Percentiles rank a stretch among this genome's conserved stretches.
phyloP scores from a whole-genome alignment of 179 eudicot species.

The Silene noctiflora region DNA sequence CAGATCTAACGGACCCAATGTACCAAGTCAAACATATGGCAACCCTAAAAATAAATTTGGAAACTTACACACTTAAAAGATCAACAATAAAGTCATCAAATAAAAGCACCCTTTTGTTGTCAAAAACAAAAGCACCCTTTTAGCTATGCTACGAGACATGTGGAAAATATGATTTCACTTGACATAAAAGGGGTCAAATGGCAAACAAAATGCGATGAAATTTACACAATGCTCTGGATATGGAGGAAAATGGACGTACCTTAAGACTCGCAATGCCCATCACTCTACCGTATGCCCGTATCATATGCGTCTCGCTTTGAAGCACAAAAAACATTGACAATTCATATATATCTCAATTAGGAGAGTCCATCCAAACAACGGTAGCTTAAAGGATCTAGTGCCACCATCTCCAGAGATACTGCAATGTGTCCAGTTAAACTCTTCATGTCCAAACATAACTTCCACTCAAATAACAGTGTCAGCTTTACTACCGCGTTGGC shows the following conservation, averaged over 20 bases:
- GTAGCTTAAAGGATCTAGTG: neutral
- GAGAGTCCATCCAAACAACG: neutral
- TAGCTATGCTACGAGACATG: no score
- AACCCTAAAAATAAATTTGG: no score
- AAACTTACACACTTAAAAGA: no score
- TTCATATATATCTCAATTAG: neutral
- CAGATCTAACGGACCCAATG: no score
- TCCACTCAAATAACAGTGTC: conserved; percentile 32
- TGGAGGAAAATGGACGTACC: conserved; percentile 4
- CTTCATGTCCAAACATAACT: conserved; percentile 1
- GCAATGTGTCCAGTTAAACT: neutral
- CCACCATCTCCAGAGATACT: neutral
- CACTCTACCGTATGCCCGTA: neutral
- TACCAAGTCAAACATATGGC: no score
- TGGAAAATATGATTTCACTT: no score
- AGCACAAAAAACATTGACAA: neutral
- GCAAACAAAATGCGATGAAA: no score
- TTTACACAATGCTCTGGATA: neutral
- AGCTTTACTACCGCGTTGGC: conserved; percentile 40
- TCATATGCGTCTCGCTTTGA: neutral
- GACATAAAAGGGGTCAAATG: no score
- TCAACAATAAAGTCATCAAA: no score
- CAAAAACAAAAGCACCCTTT: no score
- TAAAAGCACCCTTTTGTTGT: no score
- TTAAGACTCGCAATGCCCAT: conserved; percentile 10